phyloP scores from a whole-genome alignment of 2,329 filamentous ascomycete species.

The Claviceps citrina region DNA sequence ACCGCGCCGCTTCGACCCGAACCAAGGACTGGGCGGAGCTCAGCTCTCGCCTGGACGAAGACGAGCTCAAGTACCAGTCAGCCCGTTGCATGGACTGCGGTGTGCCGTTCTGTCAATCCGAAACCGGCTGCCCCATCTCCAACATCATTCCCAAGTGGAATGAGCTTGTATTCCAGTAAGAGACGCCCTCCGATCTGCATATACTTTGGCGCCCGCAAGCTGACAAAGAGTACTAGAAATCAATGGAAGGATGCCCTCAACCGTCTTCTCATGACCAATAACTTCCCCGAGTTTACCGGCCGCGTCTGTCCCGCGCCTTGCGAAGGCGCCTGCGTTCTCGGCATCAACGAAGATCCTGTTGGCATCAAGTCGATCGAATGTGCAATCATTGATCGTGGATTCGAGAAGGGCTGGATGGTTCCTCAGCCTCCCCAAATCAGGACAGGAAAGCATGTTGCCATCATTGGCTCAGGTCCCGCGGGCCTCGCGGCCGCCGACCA shows the following conservation, averaged over 20 bases:
- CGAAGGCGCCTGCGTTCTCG: slow-evolving; percentile 87
- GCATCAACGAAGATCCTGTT: slow-evolving; percentile 92
- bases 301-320: slow-evolving; percentile 94
- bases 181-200: not conserved
- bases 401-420: slow-evolving; percentile 97
- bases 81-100: slow-evolving; percentile 98
- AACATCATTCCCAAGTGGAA: slow-evolving; percentile 99
- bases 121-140: slow-evolving; percentile 86
- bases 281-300: slow-evolving; percentile 95
- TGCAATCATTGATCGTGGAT: slow-evolving; percentile 92
- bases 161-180: slow-evolving; percentile 50
- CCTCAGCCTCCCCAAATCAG: slow-evolving; percentile 63
- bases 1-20: slow-evolving; percentile 67
- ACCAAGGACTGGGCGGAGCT: slow-evolving; percentile 91
- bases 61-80: slow-evolving; percentile 91
- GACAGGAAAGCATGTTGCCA: slow-evolving; percentile 73
- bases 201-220: not conserved
- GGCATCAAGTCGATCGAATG: slow-evolving; percentile 98
- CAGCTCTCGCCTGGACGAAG: slow-evolving; percentile 72
- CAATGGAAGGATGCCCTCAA: slow-evolving; percentile 89
- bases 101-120: slow-evolving; percentile 95
- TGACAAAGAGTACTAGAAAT: slow-evolving; percentile 16
- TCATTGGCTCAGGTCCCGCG: slow-evolving; percentile 84
- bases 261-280: slow-evolving; percentile 87
- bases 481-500: slow-evolving; percentile 86